Conservation (phyloP, 768 basidiomycete genomes). For the Boletus pseudo-olivaceus region DNA sequence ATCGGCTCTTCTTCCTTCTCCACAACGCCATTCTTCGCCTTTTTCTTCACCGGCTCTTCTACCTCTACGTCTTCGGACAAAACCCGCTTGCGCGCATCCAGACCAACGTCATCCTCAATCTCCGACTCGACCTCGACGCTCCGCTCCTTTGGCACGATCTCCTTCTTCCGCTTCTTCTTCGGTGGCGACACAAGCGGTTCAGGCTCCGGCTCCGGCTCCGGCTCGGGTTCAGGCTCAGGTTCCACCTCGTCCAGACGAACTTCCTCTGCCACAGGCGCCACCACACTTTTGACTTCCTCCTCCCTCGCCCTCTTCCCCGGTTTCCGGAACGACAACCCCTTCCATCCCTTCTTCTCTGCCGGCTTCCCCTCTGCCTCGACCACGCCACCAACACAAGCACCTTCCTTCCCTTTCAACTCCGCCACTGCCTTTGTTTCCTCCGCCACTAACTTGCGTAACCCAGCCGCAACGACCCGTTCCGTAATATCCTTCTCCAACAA, state of each 20-base stretch:
- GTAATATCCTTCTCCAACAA: conserved; percentile 63
- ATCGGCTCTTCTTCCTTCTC: conserved; percentile 37
- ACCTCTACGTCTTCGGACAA: conserved; percentile 39
- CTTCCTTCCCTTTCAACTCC: conserved; percentile 25
- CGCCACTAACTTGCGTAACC: conserved; percentile 48
- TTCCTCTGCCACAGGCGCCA: conserved; percentile 20
- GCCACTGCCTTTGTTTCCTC: conserved; percentile 43
- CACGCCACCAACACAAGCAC: conserved; percentile 13
- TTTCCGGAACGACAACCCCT: conserved; percentile 44
- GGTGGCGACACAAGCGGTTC: conserved; percentile 42
- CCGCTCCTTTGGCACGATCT: conserved; percentile 32
- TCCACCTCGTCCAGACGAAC: conserved; percentile 30
- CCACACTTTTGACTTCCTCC: conserved; percentile 28
- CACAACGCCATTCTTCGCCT: conserved; percentile 31
- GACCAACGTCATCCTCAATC: conserved; percentile 44
- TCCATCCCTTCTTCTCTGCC: conserved; percentile 43
- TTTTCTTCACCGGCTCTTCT: conserved; percentile 31
- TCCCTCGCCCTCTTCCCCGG: conserved; percentile 39
- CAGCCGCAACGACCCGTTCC: conserved; percentile 55
- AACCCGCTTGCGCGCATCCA: conserved; percentile 42
- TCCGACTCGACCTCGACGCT: conserved; percentile 58
- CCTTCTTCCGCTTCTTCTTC: conserved; percentile 59
- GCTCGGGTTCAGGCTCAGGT: conserved; percentile 28
- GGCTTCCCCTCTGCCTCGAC: conserved; percentile 45
- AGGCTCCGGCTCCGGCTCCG: conserved; percentile 29